These are phyloP conservation scores for Xylaria sp. DNA, from an alignment of 2,329 filamentous ascomycete genomes.

Conservation along the genomic window DNA sequence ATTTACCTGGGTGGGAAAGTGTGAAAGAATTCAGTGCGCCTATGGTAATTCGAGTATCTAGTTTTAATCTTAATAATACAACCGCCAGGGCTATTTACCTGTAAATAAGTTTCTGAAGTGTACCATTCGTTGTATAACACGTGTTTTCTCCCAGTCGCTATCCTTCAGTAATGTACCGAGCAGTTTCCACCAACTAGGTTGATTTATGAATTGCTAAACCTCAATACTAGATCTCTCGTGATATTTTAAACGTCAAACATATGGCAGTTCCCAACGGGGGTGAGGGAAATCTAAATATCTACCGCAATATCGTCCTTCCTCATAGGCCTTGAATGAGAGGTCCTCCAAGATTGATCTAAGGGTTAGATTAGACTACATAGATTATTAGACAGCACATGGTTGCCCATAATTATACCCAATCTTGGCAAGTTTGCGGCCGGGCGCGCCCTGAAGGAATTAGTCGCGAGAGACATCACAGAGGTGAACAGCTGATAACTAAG, in stretches of 20 bases:
- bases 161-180: neutral
- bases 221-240: neutral
- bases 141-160: neutral
- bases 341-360: neutral
- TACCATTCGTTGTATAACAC: conserved; percentile 8
- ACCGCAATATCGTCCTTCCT: neutral
- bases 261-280: neutral
- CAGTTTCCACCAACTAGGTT: neutral
- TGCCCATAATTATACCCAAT: no score
- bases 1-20: conserved; percentile 64
- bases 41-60: neutral
- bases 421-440: neutral
- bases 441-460: neutral
- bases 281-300: neutral
- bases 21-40: conserved; percentile 35
- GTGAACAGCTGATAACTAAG: neutral
- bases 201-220: neutral
- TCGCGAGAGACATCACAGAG: no score
- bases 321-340: neutral
- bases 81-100: neutral
- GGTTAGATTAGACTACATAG: neutral
- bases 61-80: neutral
- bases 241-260: neutral
- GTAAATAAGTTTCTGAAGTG: conserved; percentile 15
- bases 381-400: neutral